These are phyloP conservation scores for Vaccinium darrowii DNA, from an alignment of 148 eudicot species.

Conservation along the genomic window DNA sequence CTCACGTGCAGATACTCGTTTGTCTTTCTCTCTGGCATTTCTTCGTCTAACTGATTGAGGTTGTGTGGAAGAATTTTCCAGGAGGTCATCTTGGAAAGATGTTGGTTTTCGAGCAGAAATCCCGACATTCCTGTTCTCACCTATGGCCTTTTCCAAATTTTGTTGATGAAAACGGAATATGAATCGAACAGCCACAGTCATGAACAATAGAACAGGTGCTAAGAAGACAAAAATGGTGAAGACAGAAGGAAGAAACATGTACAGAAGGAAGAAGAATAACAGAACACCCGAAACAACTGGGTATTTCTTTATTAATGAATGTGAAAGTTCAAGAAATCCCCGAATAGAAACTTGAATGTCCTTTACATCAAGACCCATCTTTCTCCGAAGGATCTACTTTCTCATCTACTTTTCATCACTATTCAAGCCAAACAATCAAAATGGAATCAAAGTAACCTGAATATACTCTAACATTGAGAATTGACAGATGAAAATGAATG, in stretches of 20 bases:
- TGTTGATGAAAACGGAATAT: slow-evolving; percentile 11
- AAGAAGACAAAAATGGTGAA: slow-evolving; percentile 53
- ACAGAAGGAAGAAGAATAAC: slow-evolving; percentile 44
- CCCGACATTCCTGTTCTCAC: slow-evolving; percentile 17
- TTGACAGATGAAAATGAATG: not conserved
- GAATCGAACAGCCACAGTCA: slow-evolving; percentile 33
- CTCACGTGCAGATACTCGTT: slow-evolving; percentile 2
- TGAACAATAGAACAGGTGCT: slow-evolving; percentile 40
- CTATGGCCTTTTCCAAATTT: slow-evolving; percentile 18
- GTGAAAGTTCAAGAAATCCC: slow-evolving; percentile 33
- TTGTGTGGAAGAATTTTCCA: not conserved
- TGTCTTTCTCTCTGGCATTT: slow-evolving; percentile 24
- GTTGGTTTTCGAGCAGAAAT: slow-evolving; percentile 15
- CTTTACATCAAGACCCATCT: slow-evolving; percentile 61
- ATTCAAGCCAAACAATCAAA: not conserved
- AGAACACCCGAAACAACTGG: slow-evolving; percentile 43
- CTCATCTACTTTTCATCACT: not conserved
- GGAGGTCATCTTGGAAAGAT: not conserved
- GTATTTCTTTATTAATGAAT: slow-evolving; percentile 36
- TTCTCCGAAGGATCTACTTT: not conserved
- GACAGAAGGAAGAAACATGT: slow-evolving; percentile 47
- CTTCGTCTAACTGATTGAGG: slow-evolving; percentile 34
- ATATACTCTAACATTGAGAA: not conserved
- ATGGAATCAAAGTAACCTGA: not conserved
- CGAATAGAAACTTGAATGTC: slow-evolving; percentile 40